These are phyloP conservation scores for Litchi chinensis DNA, from an alignment of 345 rosid species.

Conservation along the genomic window DNA sequence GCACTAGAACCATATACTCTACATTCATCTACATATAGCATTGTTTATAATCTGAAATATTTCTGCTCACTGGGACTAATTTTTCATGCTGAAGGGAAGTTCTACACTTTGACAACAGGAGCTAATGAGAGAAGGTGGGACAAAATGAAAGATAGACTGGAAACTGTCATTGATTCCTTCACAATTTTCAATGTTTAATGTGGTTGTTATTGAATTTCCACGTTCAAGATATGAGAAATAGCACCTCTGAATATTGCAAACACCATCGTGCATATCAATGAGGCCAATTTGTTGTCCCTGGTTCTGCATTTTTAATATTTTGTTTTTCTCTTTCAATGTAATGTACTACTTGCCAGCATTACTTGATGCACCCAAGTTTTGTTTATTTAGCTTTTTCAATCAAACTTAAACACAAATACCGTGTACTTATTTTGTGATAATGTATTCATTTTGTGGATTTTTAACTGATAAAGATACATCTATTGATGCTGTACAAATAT, in stretches of 20 bases:
- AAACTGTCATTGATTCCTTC: slow-evolving; percentile 75
- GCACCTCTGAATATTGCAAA: slow-evolving; percentile 9
- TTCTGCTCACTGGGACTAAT: slow-evolving; percentile 10
- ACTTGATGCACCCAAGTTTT: neutral
- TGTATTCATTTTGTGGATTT: too few species aligned
- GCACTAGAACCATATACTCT: neutral
- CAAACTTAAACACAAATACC: too few species aligned
- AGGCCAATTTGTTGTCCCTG: slow-evolving; percentile 1
- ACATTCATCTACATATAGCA: neutral
- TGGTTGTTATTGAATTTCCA: neutral
- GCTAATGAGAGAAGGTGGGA: slow-evolving; percentile 92
- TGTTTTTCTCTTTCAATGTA: neutral
- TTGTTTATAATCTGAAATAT: neutral
- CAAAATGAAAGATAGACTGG: slow-evolving; percentile 85
- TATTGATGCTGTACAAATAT: too few species aligned
- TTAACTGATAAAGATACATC: too few species aligned
- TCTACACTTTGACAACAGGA: slow-evolving; percentile 83
- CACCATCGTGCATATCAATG: slow-evolving; percentile 21
- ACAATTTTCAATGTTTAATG: slow-evolving; percentile 53
- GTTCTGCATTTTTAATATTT: neutral
- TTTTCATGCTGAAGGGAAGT: slow-evolving; percentile 55
- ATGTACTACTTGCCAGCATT: neutral
- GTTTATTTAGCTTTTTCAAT: too few species aligned
- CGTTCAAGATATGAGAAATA: neutral
- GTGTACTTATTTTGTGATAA: too few species aligned